phyloP scores from a whole-genome alignment of 208 protist genomes.

The Kentomonas sorsogonicus region DNA sequence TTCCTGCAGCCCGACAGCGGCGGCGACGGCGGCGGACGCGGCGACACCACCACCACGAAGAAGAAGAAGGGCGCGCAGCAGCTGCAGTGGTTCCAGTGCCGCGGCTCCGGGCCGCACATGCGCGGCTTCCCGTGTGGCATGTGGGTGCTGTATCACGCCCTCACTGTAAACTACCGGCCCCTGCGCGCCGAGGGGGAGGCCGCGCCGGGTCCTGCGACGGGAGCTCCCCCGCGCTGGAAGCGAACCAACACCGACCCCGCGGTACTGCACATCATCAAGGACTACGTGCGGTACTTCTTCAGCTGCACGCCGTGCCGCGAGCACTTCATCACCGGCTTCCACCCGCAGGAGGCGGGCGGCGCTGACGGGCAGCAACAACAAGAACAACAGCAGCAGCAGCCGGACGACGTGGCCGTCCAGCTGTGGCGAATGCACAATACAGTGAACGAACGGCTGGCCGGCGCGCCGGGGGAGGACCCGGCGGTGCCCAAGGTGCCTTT shows the following conservation, averaged over 20 bases:
- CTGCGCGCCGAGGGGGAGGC: background rate
- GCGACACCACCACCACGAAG: no score
- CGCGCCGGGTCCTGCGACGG: background rate
- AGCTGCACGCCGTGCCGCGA: constrained; percentile 45
- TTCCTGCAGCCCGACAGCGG: no score
- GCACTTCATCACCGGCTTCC: constrained; percentile 55
- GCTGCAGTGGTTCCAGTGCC: constrained; percentile 52
- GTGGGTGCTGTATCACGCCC: constrained; percentile 71
- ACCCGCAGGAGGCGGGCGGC: no score
- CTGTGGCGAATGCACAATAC: constrained; percentile 74
- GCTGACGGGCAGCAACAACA: no score
- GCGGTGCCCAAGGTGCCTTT: constrained; percentile 61
- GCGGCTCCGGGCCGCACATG: constrained; percentile 45
- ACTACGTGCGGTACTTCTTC: constrained; percentile 61
- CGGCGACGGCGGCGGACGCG: no score
- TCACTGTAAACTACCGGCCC: constrained; percentile 23
- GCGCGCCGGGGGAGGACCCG: constrained; percentile 31
- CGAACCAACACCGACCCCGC: no score
- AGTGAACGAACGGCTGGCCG: constrained; percentile 43
- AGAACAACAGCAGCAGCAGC: constrained; percentile 22
- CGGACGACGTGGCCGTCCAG: constrained; percentile 35
- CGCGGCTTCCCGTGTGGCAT: constrained; percentile 66
- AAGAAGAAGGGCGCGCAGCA: no score
- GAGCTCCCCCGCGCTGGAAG: no score
- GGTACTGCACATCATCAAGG: constrained; percentile 36